Base-by-base conservation (phyloP, 2,329 filamentous ascomycete genomes). In the Magnaporthiopsis incrustans region DNA sequence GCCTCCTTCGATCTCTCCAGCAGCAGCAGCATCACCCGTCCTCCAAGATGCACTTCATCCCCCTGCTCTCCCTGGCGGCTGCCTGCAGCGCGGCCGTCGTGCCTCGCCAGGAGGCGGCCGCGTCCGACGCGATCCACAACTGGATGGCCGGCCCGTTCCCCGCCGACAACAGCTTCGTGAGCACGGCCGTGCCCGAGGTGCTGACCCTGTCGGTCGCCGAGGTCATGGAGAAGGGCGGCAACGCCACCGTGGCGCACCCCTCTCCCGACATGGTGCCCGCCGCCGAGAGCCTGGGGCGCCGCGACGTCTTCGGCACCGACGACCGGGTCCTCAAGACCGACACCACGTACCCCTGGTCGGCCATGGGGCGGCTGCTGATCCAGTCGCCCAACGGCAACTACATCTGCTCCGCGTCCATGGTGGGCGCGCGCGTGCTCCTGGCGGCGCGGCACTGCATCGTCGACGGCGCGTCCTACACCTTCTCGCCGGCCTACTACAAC, bases 391-490 rank as follows among this genome's bases (percentile, higher is more conserved):
- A 18, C 26, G 27, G 18, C 15, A 30, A 26, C 22, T n/a, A 25
- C 26, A 32, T 25, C 27, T 62, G 61, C 61, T 62, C 61, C 27
- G 61, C n/a, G 18, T 62, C 61, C 44, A 50, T 62, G 26, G 32
- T 62, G 10, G 61, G 61, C 27, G 11, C 25, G 25, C 61, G 61
- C 27, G 44, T 57, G 26, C 44, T 62, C 3, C 35, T 53, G 25
- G 56, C 50, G 50, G 61, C 61, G 25, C 61, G 61, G 4, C 61
- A 62, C 53, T 62, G 61, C 61, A 30, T 62, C 44, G 12, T 33
- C 18, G 15, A 50, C 25, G 61, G 61, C 50, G 61, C 61, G 30
- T 62, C 61, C 1, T 62, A 57, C 61, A 56, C 27, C 61, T 62
- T 62, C 53, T 62, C 61, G 50, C 61, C 61, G 15, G 26, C 61